These are phyloP conservation scores for Coemansia sp. DNA, from an alignment of 192 early-diverging fungal genomes.

Conservation along the genomic window DNA sequence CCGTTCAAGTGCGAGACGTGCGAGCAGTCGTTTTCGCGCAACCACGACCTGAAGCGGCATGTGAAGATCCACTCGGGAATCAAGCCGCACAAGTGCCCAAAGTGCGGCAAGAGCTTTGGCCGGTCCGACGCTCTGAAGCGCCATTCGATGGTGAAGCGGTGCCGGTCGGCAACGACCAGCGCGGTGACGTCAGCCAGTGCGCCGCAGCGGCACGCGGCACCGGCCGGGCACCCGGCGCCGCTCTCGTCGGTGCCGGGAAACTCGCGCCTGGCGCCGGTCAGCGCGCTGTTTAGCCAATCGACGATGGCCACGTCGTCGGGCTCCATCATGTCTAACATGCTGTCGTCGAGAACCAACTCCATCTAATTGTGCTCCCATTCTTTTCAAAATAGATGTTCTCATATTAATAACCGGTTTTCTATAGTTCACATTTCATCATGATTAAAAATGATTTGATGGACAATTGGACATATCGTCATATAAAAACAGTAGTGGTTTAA, in stretches of 20 bases:
- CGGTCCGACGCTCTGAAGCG: slow-evolving; percentile 70
- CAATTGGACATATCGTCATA: too few relatives aligned
- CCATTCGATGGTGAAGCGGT: slow-evolving; percentile 63
- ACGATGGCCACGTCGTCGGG: slow-evolving; percentile 19
- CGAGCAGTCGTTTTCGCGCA: slow-evolving; percentile 61
- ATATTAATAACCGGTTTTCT: not conserved
- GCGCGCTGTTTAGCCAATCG: slow-evolving; percentile 35
- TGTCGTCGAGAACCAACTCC: slow-evolving; percentile 42
- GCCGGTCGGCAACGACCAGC: slow-evolving; percentile 28
- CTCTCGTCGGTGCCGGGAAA: not conserved
- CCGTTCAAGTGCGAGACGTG: slow-evolving; percentile 56
- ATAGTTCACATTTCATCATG: not conserved
- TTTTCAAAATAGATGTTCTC: not conserved
- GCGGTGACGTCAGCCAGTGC: slow-evolving; percentile 3
- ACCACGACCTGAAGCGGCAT: slow-evolving; percentile 73
- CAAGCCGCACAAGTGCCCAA: slow-evolving; percentile 71
- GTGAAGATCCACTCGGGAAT: slow-evolving; percentile 69
- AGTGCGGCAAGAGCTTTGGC: slow-evolving; percentile 71
- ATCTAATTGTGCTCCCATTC: slow-evolving; percentile 11
- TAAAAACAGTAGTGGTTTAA: not conserved
- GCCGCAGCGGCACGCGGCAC: not conserved
- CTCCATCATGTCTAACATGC: slow-evolving; percentile 41
- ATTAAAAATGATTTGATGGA: too few relatives aligned
- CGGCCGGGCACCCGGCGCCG: not conserved
- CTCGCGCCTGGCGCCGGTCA: slow-evolving; percentile 34